phyloP scores from a whole-genome alignment of 768 basidiomycete species.

The Lentinula aciculospora region DNA sequence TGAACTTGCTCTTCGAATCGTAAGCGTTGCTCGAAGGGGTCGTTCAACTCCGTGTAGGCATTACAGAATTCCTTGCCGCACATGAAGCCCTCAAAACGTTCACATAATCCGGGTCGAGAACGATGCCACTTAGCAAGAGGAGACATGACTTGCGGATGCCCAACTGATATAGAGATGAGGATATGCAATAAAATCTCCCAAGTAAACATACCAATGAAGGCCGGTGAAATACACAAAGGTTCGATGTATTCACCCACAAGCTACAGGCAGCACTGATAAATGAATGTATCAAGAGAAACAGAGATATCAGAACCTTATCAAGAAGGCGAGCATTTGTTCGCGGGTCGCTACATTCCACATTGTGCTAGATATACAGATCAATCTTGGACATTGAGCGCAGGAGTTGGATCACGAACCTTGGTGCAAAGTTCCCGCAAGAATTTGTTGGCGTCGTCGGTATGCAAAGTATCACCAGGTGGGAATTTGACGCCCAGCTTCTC shows the following conservation, averaged over 20 bases:
- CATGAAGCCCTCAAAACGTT: constrained; percentile 98
- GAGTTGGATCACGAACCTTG: constrained; percentile 50
- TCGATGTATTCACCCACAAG: constrained; percentile 99
- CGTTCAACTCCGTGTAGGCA: constrained; percentile 99
- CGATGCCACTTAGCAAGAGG: constrained; percentile 99
- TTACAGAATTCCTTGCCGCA: constrained; percentile 98
- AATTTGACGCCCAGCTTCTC: constrained; percentile 89
- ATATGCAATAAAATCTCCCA: background rate
- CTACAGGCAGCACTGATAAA: constrained; percentile 27
- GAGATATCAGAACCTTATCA: constrained; percentile 63
- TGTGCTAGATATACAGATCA: constrained; percentile 49
- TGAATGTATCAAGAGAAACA: background rate
- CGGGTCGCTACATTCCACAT: constrained; percentile 94
- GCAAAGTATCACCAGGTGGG: constrained; percentile 87
- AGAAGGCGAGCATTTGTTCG: constrained; percentile 91
- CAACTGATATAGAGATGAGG: constrained; percentile 47
- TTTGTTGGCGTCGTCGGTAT: constrained; percentile 81
- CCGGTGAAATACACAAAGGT: constrained; percentile 90
- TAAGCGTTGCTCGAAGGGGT: constrained; percentile 92
- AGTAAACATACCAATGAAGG: constrained; percentile 74
- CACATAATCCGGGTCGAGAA: constrained; percentile 93
- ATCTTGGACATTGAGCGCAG: background rate
- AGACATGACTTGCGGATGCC: constrained; percentile 99
- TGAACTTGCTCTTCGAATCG: constrained; percentile 94
- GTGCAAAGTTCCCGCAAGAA: constrained; percentile 79